A percentile compares a stretch with the other conserved stretches of the same genome.
Evolutionary conservation across 306 rosid genomes (phyloP).

Genomic region (Vicia faba): DNA sequence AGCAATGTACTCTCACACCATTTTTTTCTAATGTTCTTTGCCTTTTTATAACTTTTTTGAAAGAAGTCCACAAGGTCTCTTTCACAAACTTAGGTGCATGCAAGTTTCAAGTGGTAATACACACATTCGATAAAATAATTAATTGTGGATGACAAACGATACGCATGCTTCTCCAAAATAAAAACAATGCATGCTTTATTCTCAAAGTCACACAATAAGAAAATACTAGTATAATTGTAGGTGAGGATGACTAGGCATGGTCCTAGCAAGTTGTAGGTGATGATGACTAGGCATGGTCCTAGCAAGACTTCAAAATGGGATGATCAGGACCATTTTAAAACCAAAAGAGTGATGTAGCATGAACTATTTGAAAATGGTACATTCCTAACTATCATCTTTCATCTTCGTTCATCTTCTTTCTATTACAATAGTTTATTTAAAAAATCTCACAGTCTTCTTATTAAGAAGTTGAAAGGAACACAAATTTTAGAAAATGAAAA

Average conservation of each 20-base stretch:
- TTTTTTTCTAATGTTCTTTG: background rate
- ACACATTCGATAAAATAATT: background rate
- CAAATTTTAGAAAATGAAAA: no score
- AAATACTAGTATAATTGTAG: background rate
- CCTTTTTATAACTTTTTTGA: background rate
- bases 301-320: constrained; percentile 3
- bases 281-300: constrained; percentile 3
- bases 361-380: no score
- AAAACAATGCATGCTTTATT: background rate
- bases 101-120: background rate
- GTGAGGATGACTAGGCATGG: background rate
- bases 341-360: no score
- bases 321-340: no score
- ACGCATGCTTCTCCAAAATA: background rate
- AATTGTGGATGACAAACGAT: background rate
- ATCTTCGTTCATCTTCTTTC: no score
- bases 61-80: constrained; percentile 6
- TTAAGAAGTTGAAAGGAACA: no score
- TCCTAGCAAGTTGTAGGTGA: constrained; percentile 9
- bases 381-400: no score
- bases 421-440: no score
- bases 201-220: background rate
- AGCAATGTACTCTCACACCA: background rate
- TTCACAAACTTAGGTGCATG: background rate
- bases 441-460: no score